Base-by-base conservation (phyloP, 192 early-diverging fungal genomes). In the Backusella luteola region DNA sequence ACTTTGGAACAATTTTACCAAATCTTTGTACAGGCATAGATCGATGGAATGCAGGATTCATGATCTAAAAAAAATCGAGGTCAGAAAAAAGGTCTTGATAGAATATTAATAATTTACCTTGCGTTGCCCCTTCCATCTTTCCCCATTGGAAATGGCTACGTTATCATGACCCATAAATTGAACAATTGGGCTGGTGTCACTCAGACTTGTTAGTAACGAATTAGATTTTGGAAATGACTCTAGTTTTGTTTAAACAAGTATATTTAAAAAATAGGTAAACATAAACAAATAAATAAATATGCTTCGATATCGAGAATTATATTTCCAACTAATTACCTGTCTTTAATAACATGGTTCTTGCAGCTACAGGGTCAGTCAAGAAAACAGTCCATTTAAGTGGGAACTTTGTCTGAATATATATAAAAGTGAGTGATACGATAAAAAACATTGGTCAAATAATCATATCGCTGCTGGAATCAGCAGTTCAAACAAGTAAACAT, bases 41-140 rank as follows among this genome's bases (percentile, higher is more conserved):
- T 42, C 77, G 42, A 67, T 59, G 72, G 19, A 79, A 79, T 0
- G 77, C 77, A 15, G 77, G 77, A 39, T 74, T 79, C 9, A 44
- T 52, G 0, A 79, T 74, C 73, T 78, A 11, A 63, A 14, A 63
- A 4, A 63, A 4, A 63, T 29, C 12, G 2, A 63, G 26, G 26
- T 21, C 39, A 66, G 36, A 41, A 21, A 23, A 1, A 63, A 26
- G 0, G 32, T 35, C 12, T 39, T 14, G 5, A 29, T 38, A 39
- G 12, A 17, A 42, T 23, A 56, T 74, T 26, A 11, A 26, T 23
- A 11, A 26, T 59, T 59, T 59, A 59, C 56, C 56, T 59, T 73
- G 39, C 76, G 41, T 49, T 71, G 76, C 29, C 14, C 26, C 34
- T 35, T 73, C 66, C 77, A 67, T 36, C 46, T 52, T 11, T 73